Evolutionary conservation across 768 basidiomycete genomes (phyloP).

Genomic region (Thelephora aurantiotincta): DNA sequence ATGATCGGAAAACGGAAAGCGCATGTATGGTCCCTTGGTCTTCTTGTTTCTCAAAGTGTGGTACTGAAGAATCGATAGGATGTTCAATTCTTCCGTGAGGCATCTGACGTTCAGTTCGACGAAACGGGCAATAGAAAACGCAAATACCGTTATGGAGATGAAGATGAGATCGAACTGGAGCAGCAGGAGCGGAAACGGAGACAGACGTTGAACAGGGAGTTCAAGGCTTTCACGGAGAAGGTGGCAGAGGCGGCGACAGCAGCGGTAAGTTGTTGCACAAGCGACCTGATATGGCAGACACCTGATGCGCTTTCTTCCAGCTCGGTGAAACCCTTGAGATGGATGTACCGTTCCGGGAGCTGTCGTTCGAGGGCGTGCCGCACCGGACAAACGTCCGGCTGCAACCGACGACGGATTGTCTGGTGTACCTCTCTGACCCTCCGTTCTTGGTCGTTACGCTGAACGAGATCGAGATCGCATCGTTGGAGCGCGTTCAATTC

Average conservation of each 20-base stretch:
- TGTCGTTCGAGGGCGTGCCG: slow-evolving; percentile 95
- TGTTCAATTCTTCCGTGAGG: slow-evolving; percentile 96
- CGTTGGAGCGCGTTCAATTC: slow-evolving; percentile 93
- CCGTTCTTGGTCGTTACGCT: slow-evolving; percentile 95
- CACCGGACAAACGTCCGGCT: slow-evolving; percentile 89
- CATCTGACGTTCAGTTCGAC: slow-evolving; percentile 94
- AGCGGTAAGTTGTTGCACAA: slow-evolving; percentile 37
- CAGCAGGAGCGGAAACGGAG: slow-evolving; percentile 90
- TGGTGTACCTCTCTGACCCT: slow-evolving; percentile 88
- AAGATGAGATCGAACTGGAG: slow-evolving; percentile 98
- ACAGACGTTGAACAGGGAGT: slow-evolving; percentile 84
- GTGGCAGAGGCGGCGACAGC: slow-evolving; percentile 71
- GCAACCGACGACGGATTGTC: slow-evolving; percentile 92
- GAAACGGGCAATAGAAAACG: slow-evolving; percentile 99
- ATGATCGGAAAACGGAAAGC: slow-evolving; percentile 99
- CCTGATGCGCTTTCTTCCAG: slow-evolving; percentile 20
- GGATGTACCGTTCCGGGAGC: slow-evolving; percentile 93
- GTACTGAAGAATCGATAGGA: slow-evolving; percentile 36
- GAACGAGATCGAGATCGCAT: slow-evolving; percentile 90
- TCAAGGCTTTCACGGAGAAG: slow-evolving; percentile 86
- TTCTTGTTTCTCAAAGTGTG: background rate
- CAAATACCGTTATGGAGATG: slow-evolving; percentile 93
- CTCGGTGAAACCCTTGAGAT: slow-evolving; percentile 80
- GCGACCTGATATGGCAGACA: background rate
- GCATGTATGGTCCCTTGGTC: slow-evolving; percentile 38